These are phyloP conservation scores for Bondarzewia mesenterica DNA, from an alignment of 1,284 basidiomycete genomes.

Conservation along the genomic window DNA sequence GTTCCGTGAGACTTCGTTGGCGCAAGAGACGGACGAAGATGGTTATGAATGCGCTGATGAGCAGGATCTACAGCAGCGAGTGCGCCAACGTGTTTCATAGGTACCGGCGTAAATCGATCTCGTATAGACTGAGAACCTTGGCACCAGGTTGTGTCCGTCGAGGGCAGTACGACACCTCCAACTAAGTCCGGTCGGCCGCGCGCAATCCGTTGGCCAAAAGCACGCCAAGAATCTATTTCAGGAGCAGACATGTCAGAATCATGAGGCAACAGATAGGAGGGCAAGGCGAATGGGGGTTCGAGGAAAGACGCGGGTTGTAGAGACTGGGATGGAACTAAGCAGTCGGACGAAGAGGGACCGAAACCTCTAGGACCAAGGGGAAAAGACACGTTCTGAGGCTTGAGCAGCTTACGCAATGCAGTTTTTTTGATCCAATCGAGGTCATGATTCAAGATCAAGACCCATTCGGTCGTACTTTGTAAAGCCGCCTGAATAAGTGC, in stretches of 20 bases:
- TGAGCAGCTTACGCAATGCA: conserved; percentile 18
- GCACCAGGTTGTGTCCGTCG: conserved; percentile 17
- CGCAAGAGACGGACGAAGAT: conserved; percentile 2
- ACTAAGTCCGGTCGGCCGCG: conserved; percentile 14
- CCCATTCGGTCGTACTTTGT: conserved; percentile 35
- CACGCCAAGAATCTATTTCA: conserved; percentile 30
- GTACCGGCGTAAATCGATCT: neutral
- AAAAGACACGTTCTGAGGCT: conserved; percentile 12
- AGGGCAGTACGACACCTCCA: conserved; percentile 25
- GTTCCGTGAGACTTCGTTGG: conserved; percentile 12
- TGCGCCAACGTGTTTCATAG: neutral
- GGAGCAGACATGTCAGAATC: conserved; percentile 12
- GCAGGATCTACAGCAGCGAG: too few species aligned
- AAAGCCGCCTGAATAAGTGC: conserved; percentile 28
- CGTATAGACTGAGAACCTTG: conserved; percentile 2
- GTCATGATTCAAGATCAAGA: conserved; percentile 43
- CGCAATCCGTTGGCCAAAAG: conserved; percentile 30
- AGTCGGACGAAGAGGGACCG: conserved; percentile 15
- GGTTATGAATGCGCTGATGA: too few species aligned
- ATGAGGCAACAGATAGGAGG: conserved; percentile 25
- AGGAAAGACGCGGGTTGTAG: conserved; percentile 37
- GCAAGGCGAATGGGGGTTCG: conserved; percentile 48
- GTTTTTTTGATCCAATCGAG: conserved; percentile 23
- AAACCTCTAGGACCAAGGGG: conserved; percentile 13
- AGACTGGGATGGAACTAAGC: conserved; percentile 19